phyloP scores from a whole-genome alignment of 2,329 filamentous ascomycete genomes.

The Trichoderma sp. region DNA sequence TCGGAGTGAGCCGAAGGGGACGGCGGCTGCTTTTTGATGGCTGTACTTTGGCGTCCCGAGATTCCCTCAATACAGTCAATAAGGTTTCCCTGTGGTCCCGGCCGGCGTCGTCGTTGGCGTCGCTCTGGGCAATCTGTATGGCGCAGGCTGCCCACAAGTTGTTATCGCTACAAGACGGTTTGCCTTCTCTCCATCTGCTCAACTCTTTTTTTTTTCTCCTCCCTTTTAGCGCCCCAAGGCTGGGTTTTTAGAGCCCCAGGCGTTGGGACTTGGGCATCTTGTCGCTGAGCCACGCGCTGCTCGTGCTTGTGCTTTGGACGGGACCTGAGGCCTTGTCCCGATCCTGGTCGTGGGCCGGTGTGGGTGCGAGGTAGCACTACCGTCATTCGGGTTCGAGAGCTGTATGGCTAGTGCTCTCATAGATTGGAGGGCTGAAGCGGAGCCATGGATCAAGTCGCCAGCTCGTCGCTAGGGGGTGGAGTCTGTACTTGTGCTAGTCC shows the following conservation, averaged over 20 bases:
- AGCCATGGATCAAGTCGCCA: conserved; percentile 14
- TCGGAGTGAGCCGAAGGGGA: background rate
- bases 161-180: background rate
- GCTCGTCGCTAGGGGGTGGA: background rate
- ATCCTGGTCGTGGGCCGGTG: conserved; percentile 17
- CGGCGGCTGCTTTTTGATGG: background rate
- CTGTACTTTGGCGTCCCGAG: background rate
- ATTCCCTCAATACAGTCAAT: conserved; percentile 12
- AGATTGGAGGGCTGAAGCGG: conserved; percentile 40
- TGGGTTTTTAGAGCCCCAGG: conserved; percentile 16
- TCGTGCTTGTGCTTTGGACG: conserved; percentile 7
- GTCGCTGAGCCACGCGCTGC: conserved; percentile 10
- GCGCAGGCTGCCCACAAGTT: conserved; percentile 4
- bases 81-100: conserved; percentile 15
- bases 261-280: conserved; percentile 13
- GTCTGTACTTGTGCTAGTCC: background rate
- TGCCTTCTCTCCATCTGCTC: background rate
- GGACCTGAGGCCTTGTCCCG: conserved; percentile 16
- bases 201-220: background rate
- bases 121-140: conserved; percentile 7
- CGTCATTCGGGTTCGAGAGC: conserved; percentile 21
- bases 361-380: conserved; percentile 20
- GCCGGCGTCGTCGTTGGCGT: conserved; percentile 17
- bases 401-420: conserved; percentile 27
- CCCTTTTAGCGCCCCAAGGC: conserved; percentile 19